These are phyloP conservation scores for Magnolia sinica DNA, from an alignment of 164 flowering plant genomes.

Conservation along the genomic window DNA sequence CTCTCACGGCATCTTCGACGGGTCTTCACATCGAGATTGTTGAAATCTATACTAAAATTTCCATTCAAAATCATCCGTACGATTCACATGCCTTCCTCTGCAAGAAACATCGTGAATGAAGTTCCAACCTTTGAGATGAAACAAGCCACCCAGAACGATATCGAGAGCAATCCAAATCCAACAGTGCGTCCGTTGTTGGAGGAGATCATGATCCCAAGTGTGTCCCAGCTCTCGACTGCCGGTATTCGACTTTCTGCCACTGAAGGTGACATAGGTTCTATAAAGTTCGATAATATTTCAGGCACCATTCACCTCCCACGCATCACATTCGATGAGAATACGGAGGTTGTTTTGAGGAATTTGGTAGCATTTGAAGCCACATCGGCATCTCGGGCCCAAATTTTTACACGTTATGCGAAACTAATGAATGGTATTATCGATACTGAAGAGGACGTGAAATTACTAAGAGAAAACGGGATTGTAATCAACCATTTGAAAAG, in stretches of 20 bases:
- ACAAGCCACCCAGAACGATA: not conserved
- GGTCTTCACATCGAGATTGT: not conserved
- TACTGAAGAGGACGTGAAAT: conserved; percentile 13
- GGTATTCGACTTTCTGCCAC: too few relatives aligned
- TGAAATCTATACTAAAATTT: not conserved
- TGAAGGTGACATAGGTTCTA: too few relatives aligned
- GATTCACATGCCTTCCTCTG: not conserved
- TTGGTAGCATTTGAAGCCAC: conserved; percentile 15
- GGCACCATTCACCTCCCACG: too few relatives aligned
- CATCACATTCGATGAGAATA: too few relatives aligned
- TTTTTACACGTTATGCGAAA: too few relatives aligned
- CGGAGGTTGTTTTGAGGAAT: not conserved
- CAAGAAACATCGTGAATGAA: not conserved
- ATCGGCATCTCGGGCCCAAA: too few relatives aligned
- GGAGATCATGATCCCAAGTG: too few relatives aligned
- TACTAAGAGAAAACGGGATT: conserved; percentile 22
- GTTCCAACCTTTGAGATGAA: conserved; percentile 12
- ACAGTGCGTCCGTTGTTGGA: too few relatives aligned
- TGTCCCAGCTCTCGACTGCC: too few relatives aligned
- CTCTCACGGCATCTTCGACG: not conserved
- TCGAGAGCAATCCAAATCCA: too few relatives aligned
- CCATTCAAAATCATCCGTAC: not conserved
- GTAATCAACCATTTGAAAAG: conserved; percentile 22
- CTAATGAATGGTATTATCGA: too few relatives aligned
- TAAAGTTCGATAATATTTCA: too few relatives aligned